Conservation (phyloP, 306 rosid species). For the Acacia acuminata region DNA sequence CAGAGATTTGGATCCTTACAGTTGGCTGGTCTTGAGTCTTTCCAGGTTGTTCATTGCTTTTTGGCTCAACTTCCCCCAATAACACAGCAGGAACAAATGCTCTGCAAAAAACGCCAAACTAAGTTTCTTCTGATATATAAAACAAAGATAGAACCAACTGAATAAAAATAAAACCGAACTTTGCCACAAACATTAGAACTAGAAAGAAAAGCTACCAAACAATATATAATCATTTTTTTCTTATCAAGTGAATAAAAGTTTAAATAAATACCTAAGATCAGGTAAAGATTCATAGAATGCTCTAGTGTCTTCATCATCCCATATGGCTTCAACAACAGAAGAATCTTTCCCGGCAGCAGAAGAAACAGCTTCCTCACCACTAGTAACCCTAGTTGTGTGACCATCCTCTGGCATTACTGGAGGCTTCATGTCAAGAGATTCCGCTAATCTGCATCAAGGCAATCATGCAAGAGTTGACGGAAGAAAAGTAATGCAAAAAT, state of each 20-base stretch:
- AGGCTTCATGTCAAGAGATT: slow-evolving; percentile 98
- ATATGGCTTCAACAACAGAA: slow-evolving; percentile 75
- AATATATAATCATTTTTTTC: not conserved
- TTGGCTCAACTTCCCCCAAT: slow-evolving; percentile 90
- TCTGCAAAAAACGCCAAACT: slow-evolving; percentile 46
- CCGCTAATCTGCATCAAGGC: slow-evolving; percentile 76
- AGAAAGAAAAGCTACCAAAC: not conserved
- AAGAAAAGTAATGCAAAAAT: not conserved
- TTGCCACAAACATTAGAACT: slow-evolving; percentile 18
- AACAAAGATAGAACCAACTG: slow-evolving; percentile 19
- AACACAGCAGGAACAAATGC: slow-evolving; percentile 99
- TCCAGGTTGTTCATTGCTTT: slow-evolving; percentile 73
- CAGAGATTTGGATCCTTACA: slow-evolving; percentile 55
- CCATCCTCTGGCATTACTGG: slow-evolving; percentile 99
- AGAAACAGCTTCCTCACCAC: slow-evolving; percentile 89
- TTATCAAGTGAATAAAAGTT: not conserved
- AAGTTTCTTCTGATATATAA: slow-evolving; percentile 21
- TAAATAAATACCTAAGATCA: slow-evolving; percentile 79
- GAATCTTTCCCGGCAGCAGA: slow-evolving; percentile 86
- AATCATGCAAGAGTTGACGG: slow-evolving; percentile 28
- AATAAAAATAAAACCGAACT: slow-evolving; percentile 6
- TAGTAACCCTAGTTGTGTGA: slow-evolving; percentile 90
- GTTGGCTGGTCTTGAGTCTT: slow-evolving; percentile 76
- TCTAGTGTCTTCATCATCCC: slow-evolving; percentile 98
- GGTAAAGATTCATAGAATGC: slow-evolving; percentile 95